Evolutionary conservation across 495 filamentous ascomycete genomes (phyloP).

Genomic region (Hapsidospora chrysogenum): DNA sequence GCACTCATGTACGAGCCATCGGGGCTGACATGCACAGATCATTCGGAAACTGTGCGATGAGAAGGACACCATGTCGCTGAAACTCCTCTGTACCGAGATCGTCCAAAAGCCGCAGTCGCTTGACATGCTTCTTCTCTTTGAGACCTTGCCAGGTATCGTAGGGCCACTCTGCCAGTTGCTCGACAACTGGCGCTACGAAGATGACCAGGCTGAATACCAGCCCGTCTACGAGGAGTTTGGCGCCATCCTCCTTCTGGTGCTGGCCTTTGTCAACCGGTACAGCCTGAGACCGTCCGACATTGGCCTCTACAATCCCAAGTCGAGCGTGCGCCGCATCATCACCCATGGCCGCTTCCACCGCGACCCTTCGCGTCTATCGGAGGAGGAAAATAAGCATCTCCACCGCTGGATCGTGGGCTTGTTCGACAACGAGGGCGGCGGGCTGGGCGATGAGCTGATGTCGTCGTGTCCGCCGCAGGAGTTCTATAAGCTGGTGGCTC

Average conservation of each 20-base stretch:
- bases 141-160: conserved; percentile 55
- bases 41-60: conserved; percentile 60
- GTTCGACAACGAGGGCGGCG: conserved; percentile 68
- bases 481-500: conserved; percentile 83
- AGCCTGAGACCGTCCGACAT: conserved; percentile 52
- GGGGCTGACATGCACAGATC: conserved; percentile 31
- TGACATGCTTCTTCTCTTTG: conserved; percentile 78
- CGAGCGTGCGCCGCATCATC: conserved; percentile 68
- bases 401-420: conserved; percentile 75
- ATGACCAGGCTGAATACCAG: conserved; percentile 88
- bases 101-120: conserved; percentile 60
- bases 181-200: conserved; percentile 84
- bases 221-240: conserved; percentile 96
- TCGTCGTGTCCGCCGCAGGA: conserved; percentile 81
- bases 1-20: not conserved
- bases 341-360: conserved; percentile 42
- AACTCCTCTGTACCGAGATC: conserved; percentile 64
- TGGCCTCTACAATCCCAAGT: conserved; percentile 37
- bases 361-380: conserved; percentile 45
- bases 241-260: conserved; percentile 64
- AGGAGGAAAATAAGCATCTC: conserved; percentile 62
- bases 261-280: conserved; percentile 76
- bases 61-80: conserved; percentile 84
- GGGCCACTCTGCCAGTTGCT: conserved; percentile 72
- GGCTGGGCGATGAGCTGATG: conserved; percentile 67